Evolutionary conservation across 352 stramenopile genomes (phyloP).

Genomic region (Phytophthora constricta): DNA sequence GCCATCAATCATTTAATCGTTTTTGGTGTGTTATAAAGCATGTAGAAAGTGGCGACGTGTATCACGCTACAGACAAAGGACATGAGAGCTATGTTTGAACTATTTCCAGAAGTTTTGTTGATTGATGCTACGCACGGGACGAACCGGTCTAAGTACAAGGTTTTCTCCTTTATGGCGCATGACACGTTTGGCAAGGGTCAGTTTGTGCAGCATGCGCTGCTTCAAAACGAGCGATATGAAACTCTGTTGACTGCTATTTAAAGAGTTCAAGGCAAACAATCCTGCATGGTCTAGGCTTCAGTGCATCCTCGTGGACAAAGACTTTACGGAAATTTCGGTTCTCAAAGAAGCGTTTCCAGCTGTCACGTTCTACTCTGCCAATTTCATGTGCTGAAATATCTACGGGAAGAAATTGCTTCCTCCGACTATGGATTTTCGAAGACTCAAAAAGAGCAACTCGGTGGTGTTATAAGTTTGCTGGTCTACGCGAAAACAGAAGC

Average conservation of each 20-base stretch:
- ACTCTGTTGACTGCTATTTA: conserved; percentile 14
- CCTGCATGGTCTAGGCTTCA: conserved; percentile 17
- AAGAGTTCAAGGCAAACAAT: conserved; percentile 32
- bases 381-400: conserved; percentile 38
- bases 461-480: not conserved
- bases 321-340: conserved; percentile 33
- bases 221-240: conserved; percentile 25
- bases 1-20: not conserved
- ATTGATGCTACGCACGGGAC: conserved; percentile 34
- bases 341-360: conserved; percentile 22
- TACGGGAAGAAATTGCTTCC: conserved; percentile 18
- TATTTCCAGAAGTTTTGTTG: conserved; percentile 24
- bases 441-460: conserved; percentile 14
- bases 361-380: conserved; percentile 33
- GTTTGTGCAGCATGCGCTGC: conserved; percentile 28
- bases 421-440: conserved; percentile 16
- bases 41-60: conserved; percentile 21
- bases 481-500: conserved; percentile 18
- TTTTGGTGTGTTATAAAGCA: too few species aligned
- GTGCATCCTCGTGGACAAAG: conserved; percentile 31
- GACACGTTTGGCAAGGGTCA: conserved; percentile 29
- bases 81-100: conserved; percentile 14
- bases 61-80: conserved; percentile 30
- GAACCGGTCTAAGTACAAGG: conserved; percentile 30
- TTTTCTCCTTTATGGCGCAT: conserved; percentile 32